Evolutionary conservation across 2,329 filamentous ascomycete species (phyloP), one percentile per base, ranked within the genome.

Genomic region (Fusarium algeriense): DNA sequence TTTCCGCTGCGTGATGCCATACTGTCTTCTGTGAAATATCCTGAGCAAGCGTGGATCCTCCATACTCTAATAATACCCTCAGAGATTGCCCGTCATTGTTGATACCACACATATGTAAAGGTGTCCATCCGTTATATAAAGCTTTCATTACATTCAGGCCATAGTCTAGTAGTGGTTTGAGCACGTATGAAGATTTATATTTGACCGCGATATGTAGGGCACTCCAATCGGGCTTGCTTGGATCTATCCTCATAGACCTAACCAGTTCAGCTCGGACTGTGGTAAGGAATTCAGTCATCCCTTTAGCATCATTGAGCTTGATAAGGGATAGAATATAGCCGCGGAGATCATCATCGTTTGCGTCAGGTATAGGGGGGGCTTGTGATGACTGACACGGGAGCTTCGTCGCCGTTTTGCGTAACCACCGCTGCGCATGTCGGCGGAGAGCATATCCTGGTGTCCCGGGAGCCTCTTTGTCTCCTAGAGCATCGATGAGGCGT

Each of bases 401-500:
- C 34, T 11, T 35, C 13, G 12, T 5, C 14, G 5, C 12, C 13
- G 12, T 35, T 35, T 35, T 6, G 9, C 23, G 19, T 11, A 30
- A 19, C 13, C 4, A 23, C 4, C 10, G 17, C 13, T 28, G 17
- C 17, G 26, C 43, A 15, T 45, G 23, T 6, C 32, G 50, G 1
- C 14, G 26, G 23, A 54, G 26, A 3, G 41, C 13, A 12, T 1
- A 32, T 7, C 26, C 13, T 6, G 38, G 19, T 11, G n/a, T 41
- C 7, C 3, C 17, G 8, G 10, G 26, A 41, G n/a, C 9, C 8
- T 23, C 5, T 34, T 34, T n/a, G 0, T n/a, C 17, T 6, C n/a
- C 13, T 0, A 54, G 37, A 23, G 6, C 37, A 6, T 41, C 17
- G 10, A 54, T 10, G 2, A 54, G 1, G 17, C n/a, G 40, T 4